Conservation (phyloP, 2,329 filamentous ascomycete genomes). For the Penicillium sp. region DNA sequence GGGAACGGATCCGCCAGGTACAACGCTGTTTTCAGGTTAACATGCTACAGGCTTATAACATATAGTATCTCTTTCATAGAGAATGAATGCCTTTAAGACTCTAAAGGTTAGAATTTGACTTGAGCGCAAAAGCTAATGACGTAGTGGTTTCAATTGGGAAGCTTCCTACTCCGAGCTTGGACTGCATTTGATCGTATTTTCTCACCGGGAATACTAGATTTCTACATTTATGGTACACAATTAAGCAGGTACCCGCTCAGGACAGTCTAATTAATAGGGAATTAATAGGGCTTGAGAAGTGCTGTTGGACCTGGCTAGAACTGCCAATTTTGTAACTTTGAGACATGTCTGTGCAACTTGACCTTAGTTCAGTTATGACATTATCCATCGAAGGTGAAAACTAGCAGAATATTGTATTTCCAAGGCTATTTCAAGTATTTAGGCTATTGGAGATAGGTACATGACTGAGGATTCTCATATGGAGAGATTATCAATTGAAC, state of each 20-base stretch:
- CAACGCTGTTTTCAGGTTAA: background rate
- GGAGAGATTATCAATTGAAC: background rate
- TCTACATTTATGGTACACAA: background rate
- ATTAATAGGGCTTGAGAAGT: background rate
- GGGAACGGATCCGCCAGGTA: conserved; percentile 8
- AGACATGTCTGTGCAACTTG: background rate
- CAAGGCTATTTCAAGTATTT: too few relatives aligned
- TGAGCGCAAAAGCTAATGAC: background rate
- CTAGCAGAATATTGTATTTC: background rate
- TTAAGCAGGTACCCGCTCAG: background rate
- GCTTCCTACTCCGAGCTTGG: background rate
- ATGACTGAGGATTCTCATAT: background rate
- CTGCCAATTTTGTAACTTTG: background rate
- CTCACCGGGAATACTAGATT: background rate
- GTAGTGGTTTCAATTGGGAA: background rate
- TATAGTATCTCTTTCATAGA: too few relatives aligned
- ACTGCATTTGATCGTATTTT: background rate
- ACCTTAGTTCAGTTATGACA: background rate
- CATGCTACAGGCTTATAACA: too few relatives aligned
- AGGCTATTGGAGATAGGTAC: background rate
- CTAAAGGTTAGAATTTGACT: too few relatives aligned
- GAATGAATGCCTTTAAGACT: background rate
- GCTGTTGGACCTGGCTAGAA: background rate
- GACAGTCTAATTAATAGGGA: background rate
- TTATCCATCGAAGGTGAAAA: background rate